Conservation (phyloP, 495 filamentous ascomycete species). For the Cercophora newfieldiana region DNA sequence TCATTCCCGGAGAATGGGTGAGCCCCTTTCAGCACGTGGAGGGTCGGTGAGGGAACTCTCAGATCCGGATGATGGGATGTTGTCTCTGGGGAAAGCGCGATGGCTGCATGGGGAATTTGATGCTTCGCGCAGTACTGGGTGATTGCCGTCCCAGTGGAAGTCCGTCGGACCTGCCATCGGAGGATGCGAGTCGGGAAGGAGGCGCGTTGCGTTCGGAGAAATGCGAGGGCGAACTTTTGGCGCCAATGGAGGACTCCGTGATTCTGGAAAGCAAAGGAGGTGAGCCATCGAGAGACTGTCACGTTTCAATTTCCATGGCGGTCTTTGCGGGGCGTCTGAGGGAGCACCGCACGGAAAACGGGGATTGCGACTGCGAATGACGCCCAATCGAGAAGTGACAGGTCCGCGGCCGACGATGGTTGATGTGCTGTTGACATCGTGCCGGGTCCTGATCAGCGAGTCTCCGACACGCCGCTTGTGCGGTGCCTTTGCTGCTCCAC, state of each 20-base stretch:
- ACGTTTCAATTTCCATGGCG: too few species aligned
- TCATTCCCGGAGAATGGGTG: background rate
- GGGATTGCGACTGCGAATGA: background rate
- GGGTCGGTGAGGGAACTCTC: background rate
- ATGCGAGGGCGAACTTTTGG: conserved; percentile 20
- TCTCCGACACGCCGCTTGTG: too few species aligned
- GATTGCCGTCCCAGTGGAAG: conserved; percentile 13
- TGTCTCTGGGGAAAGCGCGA: background rate
- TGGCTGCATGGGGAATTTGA: background rate
- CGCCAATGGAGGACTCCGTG: conserved; percentile 23
- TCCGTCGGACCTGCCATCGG: conserved; percentile 14
- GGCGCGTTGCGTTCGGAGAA: conserved; percentile 15
- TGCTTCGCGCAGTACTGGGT: background rate
- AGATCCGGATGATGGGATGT: background rate
- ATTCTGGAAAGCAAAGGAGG: background rate
- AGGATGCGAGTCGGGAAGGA: conserved; percentile 11
- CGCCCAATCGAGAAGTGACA: background rate
- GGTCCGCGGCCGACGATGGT: background rate
- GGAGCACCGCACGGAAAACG: background rate
- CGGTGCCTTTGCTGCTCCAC: too few species aligned
- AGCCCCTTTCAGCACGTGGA: conserved; percentile 21
- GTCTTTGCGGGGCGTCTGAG: too few species aligned
- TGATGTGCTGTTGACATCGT: background rate
- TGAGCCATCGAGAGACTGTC: conserved; percentile 13
- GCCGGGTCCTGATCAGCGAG: too few species aligned